Conservation (phyloP, 2,329 filamentous ascomycete species). For the Zasmidium citrigriseum region DNA sequence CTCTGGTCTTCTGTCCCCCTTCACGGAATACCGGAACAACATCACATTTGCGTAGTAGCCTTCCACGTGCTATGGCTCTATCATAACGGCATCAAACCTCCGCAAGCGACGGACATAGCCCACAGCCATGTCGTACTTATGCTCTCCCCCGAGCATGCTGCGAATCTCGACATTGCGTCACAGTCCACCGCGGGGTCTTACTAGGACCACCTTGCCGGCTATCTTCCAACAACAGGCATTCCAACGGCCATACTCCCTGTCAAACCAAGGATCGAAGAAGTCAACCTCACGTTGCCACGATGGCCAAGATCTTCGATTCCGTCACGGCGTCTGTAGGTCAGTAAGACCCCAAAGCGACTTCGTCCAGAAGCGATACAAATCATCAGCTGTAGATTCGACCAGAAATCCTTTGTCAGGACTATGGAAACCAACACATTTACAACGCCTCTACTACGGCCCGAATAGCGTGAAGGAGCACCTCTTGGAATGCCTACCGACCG, state of each 20-base stretch:
- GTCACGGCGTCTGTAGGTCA: constrained; percentile 22
- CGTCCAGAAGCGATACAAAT: constrained; percentile 34
- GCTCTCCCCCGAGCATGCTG: neutral
- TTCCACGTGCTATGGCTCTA: too few species aligned
- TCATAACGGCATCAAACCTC: neutral
- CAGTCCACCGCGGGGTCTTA: neutral
- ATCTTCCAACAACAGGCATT: neutral
- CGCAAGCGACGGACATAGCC: neutral
- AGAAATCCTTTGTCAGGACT: constrained; percentile 49
- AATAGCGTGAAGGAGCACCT: constrained; percentile 51
- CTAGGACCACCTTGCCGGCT: neutral
- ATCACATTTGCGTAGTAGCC: neutral
- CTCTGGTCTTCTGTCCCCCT: neutral
- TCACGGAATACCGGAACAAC: neutral
- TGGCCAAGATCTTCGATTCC: constrained; percentile 15
- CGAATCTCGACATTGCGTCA: constrained; percentile 4
- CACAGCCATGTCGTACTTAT: neutral
- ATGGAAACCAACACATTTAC: constrained; percentile 53
- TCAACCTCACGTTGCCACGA: constrained; percentile 1
- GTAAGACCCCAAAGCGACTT: constrained; percentile 5
- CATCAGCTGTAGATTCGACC: constrained; percentile 44
- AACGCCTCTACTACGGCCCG: constrained; percentile 53
- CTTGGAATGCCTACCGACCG: constrained; percentile 44
- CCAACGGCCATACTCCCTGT: neutral
- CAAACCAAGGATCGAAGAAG: neutral